phyloP scores from a whole-genome alignment of 805 yeast species.

The Yarrowia sp. region DNA sequence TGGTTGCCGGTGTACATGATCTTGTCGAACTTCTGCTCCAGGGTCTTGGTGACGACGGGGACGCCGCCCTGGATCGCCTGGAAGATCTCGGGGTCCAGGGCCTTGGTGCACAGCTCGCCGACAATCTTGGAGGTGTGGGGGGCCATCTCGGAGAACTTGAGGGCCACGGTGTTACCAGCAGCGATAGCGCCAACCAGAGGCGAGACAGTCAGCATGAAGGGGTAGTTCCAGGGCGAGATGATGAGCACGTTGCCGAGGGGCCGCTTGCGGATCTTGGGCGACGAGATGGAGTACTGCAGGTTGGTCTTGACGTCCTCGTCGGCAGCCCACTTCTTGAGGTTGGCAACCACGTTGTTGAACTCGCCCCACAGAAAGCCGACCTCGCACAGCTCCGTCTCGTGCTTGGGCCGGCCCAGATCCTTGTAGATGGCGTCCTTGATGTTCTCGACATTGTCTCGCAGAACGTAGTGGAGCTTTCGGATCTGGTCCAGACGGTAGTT shows the following conservation, averaged over 20 bases:
- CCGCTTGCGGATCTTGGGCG: conserved; percentile 36
- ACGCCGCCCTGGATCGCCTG: conserved; percentile 71
- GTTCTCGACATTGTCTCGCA: conserved; percentile 56
- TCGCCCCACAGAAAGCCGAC: conserved; percentile 52
- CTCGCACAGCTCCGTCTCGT: conserved; percentile 66
- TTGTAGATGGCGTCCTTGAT: conserved; percentile 56
- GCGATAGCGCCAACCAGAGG: conserved; percentile 82
- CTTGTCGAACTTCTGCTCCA: conserved; percentile 69
- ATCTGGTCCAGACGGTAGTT: conserved; percentile 60
- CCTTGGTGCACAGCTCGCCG: conserved; percentile 51
- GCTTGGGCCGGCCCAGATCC: conserved; percentile 65
- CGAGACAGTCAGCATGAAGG: conserved; percentile 57
- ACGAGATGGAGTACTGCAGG: conserved; percentile 31
- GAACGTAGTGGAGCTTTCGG: conserved; percentile 61
- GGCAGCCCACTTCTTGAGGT: conserved; percentile 59
- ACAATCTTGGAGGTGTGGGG: conserved; percentile 60
- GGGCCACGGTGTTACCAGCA: conserved; percentile 74
- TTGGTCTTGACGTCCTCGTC: conserved; percentile 41
- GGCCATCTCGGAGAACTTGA: conserved; percentile 70
- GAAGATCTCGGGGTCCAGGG: conserved; percentile 57
- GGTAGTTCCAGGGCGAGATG: conserved; percentile 78
- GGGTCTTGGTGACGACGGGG: conserved; percentile 56
- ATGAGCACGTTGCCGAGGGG: conserved; percentile 65
- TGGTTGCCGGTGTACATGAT: conserved; percentile 84
- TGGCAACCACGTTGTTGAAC: conserved; percentile 55